Percentiles rank a stretch among this genome's conserved stretches.
Conservation (phyloP, 2,329 filamentous ascomycete species). For the Paecilomyces variotii region DNA sequence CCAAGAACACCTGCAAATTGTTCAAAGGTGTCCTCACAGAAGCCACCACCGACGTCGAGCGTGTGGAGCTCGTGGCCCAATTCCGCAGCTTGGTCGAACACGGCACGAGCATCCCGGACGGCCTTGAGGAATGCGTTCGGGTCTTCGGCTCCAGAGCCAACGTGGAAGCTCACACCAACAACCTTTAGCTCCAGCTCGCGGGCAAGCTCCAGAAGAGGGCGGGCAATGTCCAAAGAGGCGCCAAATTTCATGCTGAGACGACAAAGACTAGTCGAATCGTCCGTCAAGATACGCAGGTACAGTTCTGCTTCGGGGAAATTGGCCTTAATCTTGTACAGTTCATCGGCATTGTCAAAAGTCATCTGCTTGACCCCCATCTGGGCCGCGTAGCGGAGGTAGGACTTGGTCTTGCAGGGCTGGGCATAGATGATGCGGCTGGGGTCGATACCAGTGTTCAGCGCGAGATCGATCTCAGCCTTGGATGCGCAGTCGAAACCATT, state of each 20-base stretch:
- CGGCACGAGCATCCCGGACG: conserved; percentile 75
- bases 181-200: conserved; percentile 79
- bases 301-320: conserved; percentile 84
- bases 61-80: conserved; percentile 77
- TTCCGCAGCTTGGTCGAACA: conserved; percentile 75
- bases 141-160: conserved; percentile 91
- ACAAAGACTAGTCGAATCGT: conserved; percentile 90
- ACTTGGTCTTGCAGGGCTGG: conserved; percentile 99
- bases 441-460: conserved; percentile 72
- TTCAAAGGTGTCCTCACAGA: conserved; percentile 85
- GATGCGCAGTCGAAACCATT: conserved; percentile 98
- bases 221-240: conserved; percentile 74
- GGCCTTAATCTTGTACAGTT: conserved; percentile 95
- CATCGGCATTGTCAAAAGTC: conserved; percentile 98
- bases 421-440: conserved; percentile 95
- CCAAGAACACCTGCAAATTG: conserved; percentile 76
- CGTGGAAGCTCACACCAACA: conserved; percentile 94
- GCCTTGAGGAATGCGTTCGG: conserved; percentile 86
- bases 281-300: conserved; percentile 88
- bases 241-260: conserved; percentile 97
- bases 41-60: conserved; percentile 90
- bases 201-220: conserved; percentile 69
- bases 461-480: conserved; percentile 92
- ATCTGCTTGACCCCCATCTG: conserved; percentile 86
- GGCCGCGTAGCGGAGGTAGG: conserved; percentile 86